Evolutionary conservation across 2,329 filamentous ascomycete species (phyloP).

Genomic region (Rhynchosporium secalis): DNA sequence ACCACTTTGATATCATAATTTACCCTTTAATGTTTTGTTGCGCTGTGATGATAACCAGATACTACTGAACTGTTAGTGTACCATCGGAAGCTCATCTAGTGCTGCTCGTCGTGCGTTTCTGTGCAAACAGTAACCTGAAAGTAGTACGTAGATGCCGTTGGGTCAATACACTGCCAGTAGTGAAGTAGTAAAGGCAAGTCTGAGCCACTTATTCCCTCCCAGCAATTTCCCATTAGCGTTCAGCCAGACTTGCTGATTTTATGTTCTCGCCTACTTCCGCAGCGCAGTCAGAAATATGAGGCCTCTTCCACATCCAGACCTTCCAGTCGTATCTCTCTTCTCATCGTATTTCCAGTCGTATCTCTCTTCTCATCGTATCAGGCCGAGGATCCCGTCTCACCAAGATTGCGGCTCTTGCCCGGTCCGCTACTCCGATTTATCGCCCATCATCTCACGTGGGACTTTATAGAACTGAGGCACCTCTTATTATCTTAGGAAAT

Average conservation of each 20-base stretch:
- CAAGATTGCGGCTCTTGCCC: not conserved
- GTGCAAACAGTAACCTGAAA: constrained; percentile 41
- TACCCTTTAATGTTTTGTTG: not conserved
- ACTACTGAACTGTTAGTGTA: constrained; percentile 62
- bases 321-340: not conserved
- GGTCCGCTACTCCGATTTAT: constrained; percentile 3
- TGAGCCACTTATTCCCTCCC: constrained; percentile 48
- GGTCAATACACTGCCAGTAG: constrained; percentile 28
- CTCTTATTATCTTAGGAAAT: not conserved
- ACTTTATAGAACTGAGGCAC: not conserved
- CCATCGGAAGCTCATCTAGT: constrained; percentile 35
- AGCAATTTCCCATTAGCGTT: too few species aligned
- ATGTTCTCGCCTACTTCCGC: not conserved
- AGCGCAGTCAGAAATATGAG: too few species aligned
- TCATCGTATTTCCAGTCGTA: not conserved
- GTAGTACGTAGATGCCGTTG: constrained; percentile 41
- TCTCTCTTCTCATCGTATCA: not conserved
- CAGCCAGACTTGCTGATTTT: not conserved
- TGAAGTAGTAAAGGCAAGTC: constrained; percentile 60
- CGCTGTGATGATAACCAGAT: constrained; percentile 72
- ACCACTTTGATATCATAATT: constrained; percentile 58
- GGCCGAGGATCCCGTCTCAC: constrained; percentile 7
- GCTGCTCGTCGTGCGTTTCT: constrained; percentile 50
- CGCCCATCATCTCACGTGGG: constrained; percentile 2
- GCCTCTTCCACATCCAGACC: not conserved